Percentiles rank a stretch among this genome's conserved stretches.
These are phyloP conservation scores for Zygotorulaspora chibaensis DNA, from an alignment of 805 yeast species.

Conservation along the genomic window DNA sequence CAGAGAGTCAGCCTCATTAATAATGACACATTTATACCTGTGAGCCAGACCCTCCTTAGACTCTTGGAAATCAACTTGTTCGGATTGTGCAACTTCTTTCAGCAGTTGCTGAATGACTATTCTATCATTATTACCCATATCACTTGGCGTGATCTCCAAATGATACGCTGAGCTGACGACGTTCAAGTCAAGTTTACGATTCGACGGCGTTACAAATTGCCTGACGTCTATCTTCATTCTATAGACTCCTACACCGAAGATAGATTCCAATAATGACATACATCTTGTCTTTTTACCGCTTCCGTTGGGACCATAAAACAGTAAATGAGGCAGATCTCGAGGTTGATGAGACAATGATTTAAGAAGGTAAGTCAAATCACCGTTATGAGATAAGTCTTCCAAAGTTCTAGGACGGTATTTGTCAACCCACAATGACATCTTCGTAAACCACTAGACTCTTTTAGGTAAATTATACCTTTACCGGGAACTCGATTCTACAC, in stretches of 20 bases:
- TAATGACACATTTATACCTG: conserved; percentile 73
- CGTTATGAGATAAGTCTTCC: conserved; percentile 62
- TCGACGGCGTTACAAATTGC: conserved; percentile 67
- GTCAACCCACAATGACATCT: conserved; percentile 96
- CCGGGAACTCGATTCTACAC: background rate
- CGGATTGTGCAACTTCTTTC: conserved; percentile 92
- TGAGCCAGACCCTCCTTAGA: conserved; percentile 42
- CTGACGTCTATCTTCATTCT: conserved; percentile 87
- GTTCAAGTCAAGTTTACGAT: conserved; percentile 81
- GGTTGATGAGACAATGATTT: conserved; percentile 40
- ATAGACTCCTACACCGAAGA: conserved; percentile 80
- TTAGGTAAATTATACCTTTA: too few species aligned
- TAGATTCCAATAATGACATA: conserved; percentile 67
- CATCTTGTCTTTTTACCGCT: conserved; percentile 96
- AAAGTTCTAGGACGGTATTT: conserved; percentile 78
- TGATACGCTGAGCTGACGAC: conserved; percentile 90
- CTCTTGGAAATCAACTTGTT: conserved; percentile 77
- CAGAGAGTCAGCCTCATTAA: conserved; percentile 86
- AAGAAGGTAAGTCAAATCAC: conserved; percentile 57
- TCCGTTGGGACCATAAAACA: conserved; percentile 94
- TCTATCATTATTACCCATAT: conserved; percentile 93
- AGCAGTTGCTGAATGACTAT: conserved; percentile 90
- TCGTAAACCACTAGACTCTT: background rate
- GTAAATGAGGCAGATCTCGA: conserved; percentile 82
- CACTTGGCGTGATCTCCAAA: conserved; percentile 92